Base-by-base conservation (phyloP, 768 basidiomycete species). In the Suillus ampliporus region DNA sequence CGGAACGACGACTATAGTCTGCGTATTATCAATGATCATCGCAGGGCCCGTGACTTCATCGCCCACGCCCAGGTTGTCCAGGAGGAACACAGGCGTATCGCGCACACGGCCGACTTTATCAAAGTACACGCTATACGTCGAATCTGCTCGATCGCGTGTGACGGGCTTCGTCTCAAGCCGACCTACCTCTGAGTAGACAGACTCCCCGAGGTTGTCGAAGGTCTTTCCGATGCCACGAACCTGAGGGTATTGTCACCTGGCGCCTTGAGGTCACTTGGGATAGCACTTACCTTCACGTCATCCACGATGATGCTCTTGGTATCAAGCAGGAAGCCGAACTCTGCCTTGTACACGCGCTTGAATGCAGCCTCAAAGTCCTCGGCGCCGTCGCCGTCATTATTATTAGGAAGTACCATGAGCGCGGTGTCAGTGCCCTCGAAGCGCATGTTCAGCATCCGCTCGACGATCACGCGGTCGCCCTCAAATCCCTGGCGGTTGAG, bases 341-440 rank as follows among this genome's bases (percentile, higher is more conserved):
- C 93, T 26, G 87, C 75, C 77, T 87, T 92, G 79, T 97, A 95
- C 47, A 85, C 83, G 57, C 86, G 78, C 72, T 85, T 87, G 81
- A 97, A 99, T 11, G 89, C 92, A 3, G 81, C 82, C 67, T 89
- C 89, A 71, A 91, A 95, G 74, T 95, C 90, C 64, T 89, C 87
- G 15, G 79, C 68, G 26, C 83, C 87, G 66, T 88, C 83, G 0
- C 82, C 84, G 38, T 82, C 82, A 26, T 70, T 67, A 9, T 72
- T 65, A 23, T 81, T 66, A 0, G 90, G 86, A 14, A 94, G 78
- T 13, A 95, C 86, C 94, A 98, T 97, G 67, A 98, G 74, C 17
- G 95, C 85, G 0, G 97, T 99, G 76, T 97, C 95, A 0, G 93
- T 95, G 4, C 95, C 95, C 54, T 95, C 91, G 67, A 95, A 96